Evolutionary conservation across 2,329 filamentous ascomycete species (phyloP).

Genomic region (Penicillium sp.): DNA sequence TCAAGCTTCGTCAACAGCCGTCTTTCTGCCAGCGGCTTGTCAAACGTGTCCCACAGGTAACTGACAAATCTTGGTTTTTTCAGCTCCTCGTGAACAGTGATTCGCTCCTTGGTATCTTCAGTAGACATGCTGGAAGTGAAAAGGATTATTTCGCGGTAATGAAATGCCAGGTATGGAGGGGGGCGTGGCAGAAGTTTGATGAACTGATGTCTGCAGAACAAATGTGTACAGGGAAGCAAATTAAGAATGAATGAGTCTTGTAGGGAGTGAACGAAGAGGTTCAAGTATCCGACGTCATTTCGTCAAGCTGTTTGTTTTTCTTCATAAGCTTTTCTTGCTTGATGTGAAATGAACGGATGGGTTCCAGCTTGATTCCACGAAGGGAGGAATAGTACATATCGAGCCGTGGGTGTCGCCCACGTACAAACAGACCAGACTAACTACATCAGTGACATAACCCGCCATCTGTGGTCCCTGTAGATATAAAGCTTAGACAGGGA

Average conservation of each 20-base stretch:
- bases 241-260: neutral
- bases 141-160: neutral
- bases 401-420: neutral
- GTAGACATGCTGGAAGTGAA: conserved; percentile 8
- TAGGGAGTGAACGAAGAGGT: neutral
- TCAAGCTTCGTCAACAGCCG: conserved; percentile 49
- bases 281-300: neutral
- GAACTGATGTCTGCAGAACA: neutral
- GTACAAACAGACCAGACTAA: neutral
- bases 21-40: conserved; percentile 49
- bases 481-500: neutral
- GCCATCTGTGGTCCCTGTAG: neutral
- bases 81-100: conserved; percentile 19
- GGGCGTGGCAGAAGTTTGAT: neutral
- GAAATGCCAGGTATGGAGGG: neutral
- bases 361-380: neutral
- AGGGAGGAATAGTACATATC: neutral
- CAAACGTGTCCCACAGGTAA: conserved; percentile 53
- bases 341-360: neutral
- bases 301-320: neutral
- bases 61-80: conserved; percentile 45
- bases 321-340: neutral
- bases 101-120: conserved; percentile 4
- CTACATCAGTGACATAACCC: neutral
- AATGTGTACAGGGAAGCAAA: no score